Base-by-base conservation (phyloP, 257 asterid species). In the Primulina huaijiensis region DNA sequence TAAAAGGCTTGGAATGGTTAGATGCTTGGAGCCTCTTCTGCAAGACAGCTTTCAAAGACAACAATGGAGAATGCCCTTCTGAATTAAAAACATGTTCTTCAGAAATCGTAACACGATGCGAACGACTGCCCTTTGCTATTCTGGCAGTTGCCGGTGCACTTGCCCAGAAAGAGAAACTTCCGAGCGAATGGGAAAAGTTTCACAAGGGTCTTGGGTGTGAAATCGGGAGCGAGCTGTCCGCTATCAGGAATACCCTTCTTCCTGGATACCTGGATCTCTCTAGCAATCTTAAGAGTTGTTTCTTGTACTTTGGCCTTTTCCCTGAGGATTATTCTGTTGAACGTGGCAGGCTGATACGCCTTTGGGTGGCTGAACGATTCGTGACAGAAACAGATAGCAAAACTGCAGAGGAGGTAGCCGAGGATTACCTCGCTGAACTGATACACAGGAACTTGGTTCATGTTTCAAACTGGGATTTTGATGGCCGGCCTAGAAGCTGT, bases 351-450 rank as follows among this genome's bases (percentile, higher is more conserved):
- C 76, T 81, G 19, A 59, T 78, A 62, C 83, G 88, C 19, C 76
- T 85, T 55, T 85, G 86, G 85, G 83, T 85, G 23, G 86, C 90
- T 1, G 88, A 85, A 61, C 65, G 85, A 7, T 83, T 85, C 37
- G 86, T 62, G 1, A 55, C 30, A 20, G 74, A 27, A 53, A 74
- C 72, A 1, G 61, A 64, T 1, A 4, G 17, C n/a, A 12, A 59
- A 35, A 78, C 78, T 6, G 76, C 81, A 0, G 88, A 82, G 76
- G 87, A 80, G 52, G 81, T 80, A 2, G 87, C 85, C 0, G 76
- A 79, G 68, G 75, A 37, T 10, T 74, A 78, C 64, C 81, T 82
- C 8, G 58, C 68, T 4, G 72, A 80, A 61, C 78, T 82, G 29
- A 77, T 82, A 31, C 64, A 71, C 6, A 74, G 81, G 71, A 80